Conservation (phyloP, 1,284 basidiomycete species). For the Rhodotorula sp. region DNA sequence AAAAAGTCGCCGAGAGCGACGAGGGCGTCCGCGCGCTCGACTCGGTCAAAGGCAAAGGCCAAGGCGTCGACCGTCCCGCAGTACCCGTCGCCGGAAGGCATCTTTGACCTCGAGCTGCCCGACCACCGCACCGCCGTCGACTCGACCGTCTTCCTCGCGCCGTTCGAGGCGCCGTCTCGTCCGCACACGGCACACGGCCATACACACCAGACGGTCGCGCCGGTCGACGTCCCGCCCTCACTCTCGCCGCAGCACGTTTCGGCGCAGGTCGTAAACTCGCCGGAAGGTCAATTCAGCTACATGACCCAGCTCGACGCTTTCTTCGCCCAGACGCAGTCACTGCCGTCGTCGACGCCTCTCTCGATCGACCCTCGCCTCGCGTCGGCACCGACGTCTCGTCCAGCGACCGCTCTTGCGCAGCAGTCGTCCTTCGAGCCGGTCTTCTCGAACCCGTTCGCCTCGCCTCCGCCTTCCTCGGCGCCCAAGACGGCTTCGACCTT, state of each 20-base stretch:
- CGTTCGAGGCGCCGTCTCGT: background rate
- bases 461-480: background rate
- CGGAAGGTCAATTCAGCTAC: constrained; percentile 13
- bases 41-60: background rate
- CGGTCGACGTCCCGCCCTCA: no score
- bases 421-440: background rate
- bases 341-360: background rate
- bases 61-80: background rate
- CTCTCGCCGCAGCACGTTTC: background rate
- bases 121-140: background rate
- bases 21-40: background rate
- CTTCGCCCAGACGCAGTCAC: background rate
- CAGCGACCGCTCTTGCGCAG: background rate
- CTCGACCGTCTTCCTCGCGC: background rate
- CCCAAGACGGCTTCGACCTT: background rate
- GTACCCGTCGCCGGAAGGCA: background rate
- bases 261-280: background rate
- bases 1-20: background rate
- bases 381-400: background rate
- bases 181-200: background rate
- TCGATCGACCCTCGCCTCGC: constrained; percentile 9
- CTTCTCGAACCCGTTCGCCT: background rate
- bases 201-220: background rate
- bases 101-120: background rate
- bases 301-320: constrained; percentile 14